Evolutionary conservation across 192 early-diverging fungal species (phyloP), one percentile per base, ranked within the genome.

Genomic region (Entomortierella beljakovae): DNA sequence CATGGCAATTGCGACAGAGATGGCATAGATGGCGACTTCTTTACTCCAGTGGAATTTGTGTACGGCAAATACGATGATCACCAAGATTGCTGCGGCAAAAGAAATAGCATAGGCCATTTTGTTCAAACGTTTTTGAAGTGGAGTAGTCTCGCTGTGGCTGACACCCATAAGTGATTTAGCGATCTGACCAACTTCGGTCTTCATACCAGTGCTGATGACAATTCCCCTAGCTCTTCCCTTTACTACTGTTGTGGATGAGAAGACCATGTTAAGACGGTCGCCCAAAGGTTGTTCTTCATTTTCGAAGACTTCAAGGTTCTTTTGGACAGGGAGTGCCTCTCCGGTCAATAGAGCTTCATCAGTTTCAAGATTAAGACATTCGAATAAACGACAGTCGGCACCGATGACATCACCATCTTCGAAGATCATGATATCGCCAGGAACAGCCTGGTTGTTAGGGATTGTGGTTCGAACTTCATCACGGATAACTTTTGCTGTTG

Each of bases 381-480:
- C 89, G 68, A 87, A 84, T 11, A 99, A 83, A 57, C 97, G 94
- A 51, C 92, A 88, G 71, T 98, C 97, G 25, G 97, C 97, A 35
- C 94, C 95, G 43, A 98, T 87, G 18, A 94, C 95, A 74, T 99
- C 97, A 40, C 97, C 97, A 68, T 93, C 93, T 73, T 99, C 94
- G 20, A 99, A 83, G 29, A 95, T 89, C 42, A 99, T 87, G 37
- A 99, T 71, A 76, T 99, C 97, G 28, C 97, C 71, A 1, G 94
- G 93, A 10, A 97, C 95, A 15, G 96, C 79, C 10, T 93, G 92
- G 48, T 81, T 82, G 9, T 95, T 94, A 20, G 96, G 84, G 46
- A 97, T 84, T 18, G 87, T 87, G 22, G 86, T 83, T 72, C 90
- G 86, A 35, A 86, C 85, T 8, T 94, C 94, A 57, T 92, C 91